A percentile compares a stretch with the other conserved stretches of the same genome.
These are phyloP conservation scores for Climacium dendroides DNA, from an alignment of 225 moss, liverwort and hornwort genomes.

Conservation along the genomic window DNA sequence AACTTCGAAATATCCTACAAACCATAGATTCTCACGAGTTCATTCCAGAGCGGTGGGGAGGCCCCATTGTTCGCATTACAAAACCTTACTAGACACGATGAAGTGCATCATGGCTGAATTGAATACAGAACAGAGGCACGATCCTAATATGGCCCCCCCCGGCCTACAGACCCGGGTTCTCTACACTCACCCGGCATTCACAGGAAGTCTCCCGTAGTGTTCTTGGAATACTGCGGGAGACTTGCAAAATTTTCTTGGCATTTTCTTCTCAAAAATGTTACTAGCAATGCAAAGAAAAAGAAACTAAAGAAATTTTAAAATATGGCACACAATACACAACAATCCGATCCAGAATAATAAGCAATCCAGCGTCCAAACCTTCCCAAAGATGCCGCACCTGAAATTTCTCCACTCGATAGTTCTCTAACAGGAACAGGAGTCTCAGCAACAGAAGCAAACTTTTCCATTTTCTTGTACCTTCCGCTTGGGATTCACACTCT, in stretches of 20 bases:
- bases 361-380: background rate
- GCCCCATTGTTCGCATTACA: background rate
- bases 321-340: background rate
- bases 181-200: too few relatives aligned
- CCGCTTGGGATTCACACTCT: background rate
- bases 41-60: background rate
- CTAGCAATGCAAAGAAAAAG: background rate
- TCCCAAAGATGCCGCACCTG: background rate
- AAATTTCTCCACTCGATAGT: background rate
- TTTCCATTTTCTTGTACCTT: background rate
- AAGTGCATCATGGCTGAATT: too few relatives aligned
- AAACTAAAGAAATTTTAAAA: background rate
- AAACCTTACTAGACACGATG: background rate
- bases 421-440: background rate
- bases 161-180: too few relatives aligned
- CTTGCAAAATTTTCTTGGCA: too few relatives aligned
- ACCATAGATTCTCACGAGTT: background rate
- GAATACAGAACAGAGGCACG: too few relatives aligned
- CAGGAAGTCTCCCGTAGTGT: too few relatives aligned
- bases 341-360: background rate
- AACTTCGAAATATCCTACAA: background rate
- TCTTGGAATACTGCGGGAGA: too few relatives aligned
- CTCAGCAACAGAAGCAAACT: conserved; percentile 1
- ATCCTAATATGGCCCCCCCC: too few relatives aligned
- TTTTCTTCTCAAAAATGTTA: background rate